Evolutionary conservation across 192 early-diverging fungal species (phyloP).

Genomic region (Coemansia sp.): DNA sequence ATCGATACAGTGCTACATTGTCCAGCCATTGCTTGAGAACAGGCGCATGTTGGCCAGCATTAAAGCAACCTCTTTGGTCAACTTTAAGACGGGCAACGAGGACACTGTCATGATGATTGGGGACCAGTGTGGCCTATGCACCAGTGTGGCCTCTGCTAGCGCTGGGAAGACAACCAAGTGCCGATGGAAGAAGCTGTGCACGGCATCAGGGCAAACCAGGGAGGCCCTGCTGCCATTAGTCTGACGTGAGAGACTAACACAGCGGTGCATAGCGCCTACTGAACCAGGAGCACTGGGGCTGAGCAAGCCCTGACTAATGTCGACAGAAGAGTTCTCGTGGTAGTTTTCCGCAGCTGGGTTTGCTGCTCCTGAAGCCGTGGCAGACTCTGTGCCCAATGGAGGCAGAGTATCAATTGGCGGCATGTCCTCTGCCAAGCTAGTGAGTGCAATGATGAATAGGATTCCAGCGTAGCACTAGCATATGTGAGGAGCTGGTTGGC

Average conservation of each 20-base stretch:
- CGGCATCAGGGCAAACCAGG: constrained; percentile 18
- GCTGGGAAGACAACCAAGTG: constrained; percentile 39
- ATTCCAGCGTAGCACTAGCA: constrained; percentile 35
- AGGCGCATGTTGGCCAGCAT: background rate
- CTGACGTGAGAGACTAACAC: constrained; percentile 13
- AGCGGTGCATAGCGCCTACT: background rate
- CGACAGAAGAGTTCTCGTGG: background rate
- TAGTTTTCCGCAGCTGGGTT: background rate
- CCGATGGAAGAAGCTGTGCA: constrained; percentile 33
- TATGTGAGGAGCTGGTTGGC: constrained; percentile 38
- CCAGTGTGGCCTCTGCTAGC: constrained; percentile 34
- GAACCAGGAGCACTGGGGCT: background rate
- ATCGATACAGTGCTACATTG: background rate
- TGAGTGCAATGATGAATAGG: no score
- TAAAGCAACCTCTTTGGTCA: constrained; percentile 8
- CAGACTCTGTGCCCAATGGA: background rate
- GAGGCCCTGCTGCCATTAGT: constrained; percentile 20
- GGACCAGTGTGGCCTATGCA: constrained; percentile 24
- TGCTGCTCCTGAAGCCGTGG: background rate
- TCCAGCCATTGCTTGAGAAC: background rate
- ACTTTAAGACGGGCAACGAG: constrained; percentile 22
- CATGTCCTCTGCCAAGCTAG: background rate
- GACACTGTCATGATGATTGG: constrained; percentile 20
- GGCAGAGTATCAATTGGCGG: background rate
- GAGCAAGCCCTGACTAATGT: background rate